These are phyloP conservation scores for Macrolepiota dolichaula DNA, from an alignment of 768 basidiomycete species.

Conservation along the genomic window DNA sequence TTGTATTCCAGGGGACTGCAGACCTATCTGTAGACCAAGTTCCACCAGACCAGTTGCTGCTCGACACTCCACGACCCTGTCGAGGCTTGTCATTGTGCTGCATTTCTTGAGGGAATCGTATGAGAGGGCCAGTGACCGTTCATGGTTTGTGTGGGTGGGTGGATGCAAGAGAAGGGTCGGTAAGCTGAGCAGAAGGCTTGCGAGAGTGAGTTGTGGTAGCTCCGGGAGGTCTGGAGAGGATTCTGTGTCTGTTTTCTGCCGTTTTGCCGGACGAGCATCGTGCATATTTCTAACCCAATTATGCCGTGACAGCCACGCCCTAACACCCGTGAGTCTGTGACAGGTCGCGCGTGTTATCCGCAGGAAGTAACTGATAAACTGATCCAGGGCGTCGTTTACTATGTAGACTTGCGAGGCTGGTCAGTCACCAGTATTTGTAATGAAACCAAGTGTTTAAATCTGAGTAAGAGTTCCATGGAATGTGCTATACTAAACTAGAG, in stretches of 20 bases:
- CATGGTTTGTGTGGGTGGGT: conserved; percentile 55
- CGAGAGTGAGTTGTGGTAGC: conserved; percentile 27
- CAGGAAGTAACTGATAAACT: too few species aligned
- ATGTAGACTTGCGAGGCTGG: too few species aligned
- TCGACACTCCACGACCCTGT: conserved; percentile 60
- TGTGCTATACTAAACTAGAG: too few species aligned
- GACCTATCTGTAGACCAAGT: conserved; percentile 54
- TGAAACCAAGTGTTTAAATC: too few species aligned
- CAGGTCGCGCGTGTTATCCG: conserved; percentile 5
- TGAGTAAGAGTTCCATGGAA: too few species aligned
- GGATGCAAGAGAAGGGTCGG: conserved; percentile 63
- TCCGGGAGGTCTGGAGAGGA: neutral
- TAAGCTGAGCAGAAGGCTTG: conserved; percentile 55
- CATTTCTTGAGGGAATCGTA: conserved; percentile 54
- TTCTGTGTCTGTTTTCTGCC: neutral
- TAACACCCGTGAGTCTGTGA: neutral
- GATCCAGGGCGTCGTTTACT: too few species aligned
- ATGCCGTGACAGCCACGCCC: neutral
- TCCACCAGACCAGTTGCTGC: conserved; percentile 73
- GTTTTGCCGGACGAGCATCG: conserved; percentile 4
- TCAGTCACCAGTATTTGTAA: too few species aligned
- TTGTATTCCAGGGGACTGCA: conserved; percentile 50
- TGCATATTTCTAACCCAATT: neutral
- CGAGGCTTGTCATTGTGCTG: conserved; percentile 44
- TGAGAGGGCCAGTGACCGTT: conserved; percentile 53